phyloP scores from a whole-genome alignment of 2,329 filamentous ascomycete genomes.

The Fusarium haematococcum region DNA sequence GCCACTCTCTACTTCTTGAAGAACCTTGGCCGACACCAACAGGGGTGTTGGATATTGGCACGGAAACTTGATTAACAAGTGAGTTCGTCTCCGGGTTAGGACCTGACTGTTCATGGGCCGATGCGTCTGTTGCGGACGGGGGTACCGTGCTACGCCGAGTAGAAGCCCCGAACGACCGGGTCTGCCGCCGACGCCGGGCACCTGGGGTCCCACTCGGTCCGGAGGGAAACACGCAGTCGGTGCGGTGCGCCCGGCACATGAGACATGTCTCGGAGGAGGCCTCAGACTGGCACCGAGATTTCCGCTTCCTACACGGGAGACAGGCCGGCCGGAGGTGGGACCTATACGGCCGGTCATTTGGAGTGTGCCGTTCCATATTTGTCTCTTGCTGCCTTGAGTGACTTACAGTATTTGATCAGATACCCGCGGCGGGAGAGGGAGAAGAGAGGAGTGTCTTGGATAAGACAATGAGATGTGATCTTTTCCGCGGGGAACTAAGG shows the following conservation, averaged over 20 bases:
- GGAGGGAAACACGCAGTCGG: constrained; percentile 66
- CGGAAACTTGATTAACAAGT: background rate
- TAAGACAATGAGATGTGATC: background rate
- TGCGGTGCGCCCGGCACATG: constrained; percentile 68
- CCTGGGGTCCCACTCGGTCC: constrained; percentile 28
- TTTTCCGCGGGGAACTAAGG: background rate
- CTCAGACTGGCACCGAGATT: constrained; percentile 71
- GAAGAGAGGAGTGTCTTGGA: background rate
- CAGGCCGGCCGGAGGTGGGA: constrained; percentile 73
- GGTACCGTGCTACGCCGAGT: background rate
- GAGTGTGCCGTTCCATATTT: constrained; percentile 22
- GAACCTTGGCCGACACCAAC: background rate
- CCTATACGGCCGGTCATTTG: constrained; percentile 62
- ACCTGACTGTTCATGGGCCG: background rate
- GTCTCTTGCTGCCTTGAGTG: background rate
- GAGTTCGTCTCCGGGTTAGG: background rate
- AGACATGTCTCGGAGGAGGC: constrained; percentile 64
- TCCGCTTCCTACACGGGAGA: constrained; percentile 68
- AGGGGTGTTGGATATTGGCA: background rate
- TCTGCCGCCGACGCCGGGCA: constrained; percentile 23
- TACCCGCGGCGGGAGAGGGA: background rate
- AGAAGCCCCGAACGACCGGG: constrained; percentile 6
- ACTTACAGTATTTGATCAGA: background rate
- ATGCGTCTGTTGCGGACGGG: background rate
- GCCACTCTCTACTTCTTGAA: background rate